Conservation (phyloP, 2,329 filamentous ascomycete genomes). For the Cryphonectria nitschkei region DNA sequence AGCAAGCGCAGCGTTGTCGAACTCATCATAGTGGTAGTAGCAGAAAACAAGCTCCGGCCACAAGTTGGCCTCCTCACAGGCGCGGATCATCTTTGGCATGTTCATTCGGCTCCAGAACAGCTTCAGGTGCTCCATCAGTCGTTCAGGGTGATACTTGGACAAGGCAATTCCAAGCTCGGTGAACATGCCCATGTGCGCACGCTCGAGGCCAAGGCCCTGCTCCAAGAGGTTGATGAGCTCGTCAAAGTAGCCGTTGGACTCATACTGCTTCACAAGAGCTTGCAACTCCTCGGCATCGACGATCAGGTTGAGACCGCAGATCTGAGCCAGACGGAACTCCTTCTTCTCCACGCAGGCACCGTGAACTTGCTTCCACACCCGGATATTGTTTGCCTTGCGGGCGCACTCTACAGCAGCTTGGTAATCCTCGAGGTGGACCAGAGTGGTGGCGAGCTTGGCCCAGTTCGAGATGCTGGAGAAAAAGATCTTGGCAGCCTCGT, state of each 20-base stretch:
- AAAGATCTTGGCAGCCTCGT: constrained; percentile 98
- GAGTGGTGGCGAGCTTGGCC: constrained; percentile 96
- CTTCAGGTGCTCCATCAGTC: constrained; percentile 97
- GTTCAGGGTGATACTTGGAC: constrained; percentile 92
- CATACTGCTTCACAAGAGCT: constrained; percentile 93
- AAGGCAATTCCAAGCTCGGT: constrained; percentile 90
- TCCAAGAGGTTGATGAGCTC: constrained; percentile 94
- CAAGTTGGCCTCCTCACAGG: constrained; percentile 90
- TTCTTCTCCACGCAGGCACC: constrained; percentile 96
- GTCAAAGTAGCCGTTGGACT: constrained; percentile 96
- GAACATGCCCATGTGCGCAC: constrained; percentile 96
- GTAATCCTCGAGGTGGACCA: constrained; percentile 96
- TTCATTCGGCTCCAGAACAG: constrained; percentile 99
- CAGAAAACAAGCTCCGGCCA: constrained; percentile 99
- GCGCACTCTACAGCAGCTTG: constrained; percentile 97
- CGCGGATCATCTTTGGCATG: constrained; percentile 93
- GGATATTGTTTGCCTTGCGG: constrained; percentile 97
- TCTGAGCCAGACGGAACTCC: constrained; percentile 97
- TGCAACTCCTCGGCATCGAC: constrained; percentile 95
- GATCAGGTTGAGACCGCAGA: constrained; percentile 97
- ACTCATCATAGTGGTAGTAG: constrained; percentile 98
- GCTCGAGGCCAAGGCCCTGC: constrained; percentile 90
- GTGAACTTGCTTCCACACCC: constrained; percentile 99
- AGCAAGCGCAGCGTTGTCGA: constrained; percentile 92
- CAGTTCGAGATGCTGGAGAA: constrained; percentile 98